Evolutionary conservation across 768 basidiomycete genomes (phyloP), one percentile per base, ranked within the genome.

Genomic region (Kwoniella newhampshirensis): DNA sequence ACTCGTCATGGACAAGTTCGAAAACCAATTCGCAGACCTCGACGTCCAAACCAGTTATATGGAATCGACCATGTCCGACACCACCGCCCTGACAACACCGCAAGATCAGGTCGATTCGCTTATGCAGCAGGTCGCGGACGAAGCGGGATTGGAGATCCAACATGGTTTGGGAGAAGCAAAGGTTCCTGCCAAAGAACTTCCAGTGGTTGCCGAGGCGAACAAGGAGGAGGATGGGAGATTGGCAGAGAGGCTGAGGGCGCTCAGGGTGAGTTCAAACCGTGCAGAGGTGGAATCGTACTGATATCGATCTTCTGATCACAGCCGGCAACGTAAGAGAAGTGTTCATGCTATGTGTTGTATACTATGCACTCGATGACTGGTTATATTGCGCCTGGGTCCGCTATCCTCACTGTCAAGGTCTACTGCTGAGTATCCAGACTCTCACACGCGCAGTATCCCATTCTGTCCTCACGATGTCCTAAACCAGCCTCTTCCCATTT

Each of bases 1-100:
- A 12, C 77, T 90, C 52, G 91, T 99, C 30, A 98, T 99, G 96
- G 96, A 98, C 80, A 98, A 92, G 79, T 99, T 99, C 78, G 96
- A 99, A 77, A 64, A 86, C 4, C 94, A 98, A 66, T 98, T 98
- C 79, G 81, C 90, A 35, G 96, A 98, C 75, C 84, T 99, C 18
- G 96, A 98, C 73, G 96, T 99, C 6, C 94, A 98, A 77, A 94
- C 96, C 17, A 88, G 86, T 4, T 93, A 94, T 78, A 94, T 99
- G 91, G 96, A 98, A 72, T 89, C 91, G 57, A 87, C 92, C 36
- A 97, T 99, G 87, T 85, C 86, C 9, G 84, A 87, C 52, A 91
- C 93, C 21, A 94, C 91, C 2, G 96, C 93, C 18, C 83, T 88
- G 37, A 86, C 91, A 12, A 93, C 90, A 4, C 96, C 96, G 1